phyloP scores from a whole-genome alignment of 2,329 filamentous ascomycete species.

The Ophiostoma fasciatum region DNA sequence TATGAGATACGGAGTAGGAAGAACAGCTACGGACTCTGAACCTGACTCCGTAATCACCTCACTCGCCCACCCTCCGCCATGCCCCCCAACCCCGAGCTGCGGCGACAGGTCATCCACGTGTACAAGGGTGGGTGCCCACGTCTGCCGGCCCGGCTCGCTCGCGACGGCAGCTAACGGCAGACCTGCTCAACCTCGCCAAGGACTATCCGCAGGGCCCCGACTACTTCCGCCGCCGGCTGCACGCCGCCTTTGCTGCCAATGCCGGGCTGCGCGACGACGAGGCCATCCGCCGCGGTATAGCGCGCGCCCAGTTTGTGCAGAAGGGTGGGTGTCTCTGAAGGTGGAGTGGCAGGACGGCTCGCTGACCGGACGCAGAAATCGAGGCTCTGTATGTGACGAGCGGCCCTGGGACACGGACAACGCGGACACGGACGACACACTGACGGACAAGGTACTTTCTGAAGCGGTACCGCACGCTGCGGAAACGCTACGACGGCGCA shows the following conservation, averaged over 20 bases:
- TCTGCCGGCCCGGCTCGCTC: background rate
- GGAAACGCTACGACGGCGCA: constrained; percentile 56
- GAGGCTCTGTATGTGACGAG: constrained; percentile 85
- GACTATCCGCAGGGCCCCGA: constrained; percentile 73
- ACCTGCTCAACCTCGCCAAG: constrained; percentile 69
- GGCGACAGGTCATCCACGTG: constrained; percentile 65
- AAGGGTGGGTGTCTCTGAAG: constrained; percentile 46
- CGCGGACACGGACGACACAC: too few species aligned
- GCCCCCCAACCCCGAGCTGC: constrained; percentile 40
- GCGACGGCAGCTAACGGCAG: constrained; percentile 26
- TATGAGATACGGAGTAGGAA: too few species aligned
- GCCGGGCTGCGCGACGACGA: constrained; percentile 53
- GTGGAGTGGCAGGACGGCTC: too few species aligned
- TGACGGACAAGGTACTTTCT: constrained; percentile 59
- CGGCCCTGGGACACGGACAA: too few species aligned
- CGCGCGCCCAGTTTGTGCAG: constrained; percentile 73
- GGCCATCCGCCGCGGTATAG: constrained; percentile 61
- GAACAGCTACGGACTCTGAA: too few species aligned
- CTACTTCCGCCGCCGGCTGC: constrained; percentile 69
- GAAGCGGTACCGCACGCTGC: constrained; percentile 75
- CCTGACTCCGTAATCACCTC: too few species aligned
- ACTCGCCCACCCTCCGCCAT: too few species aligned
- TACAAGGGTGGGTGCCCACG: constrained; percentile 57
- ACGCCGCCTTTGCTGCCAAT: constrained; percentile 73
- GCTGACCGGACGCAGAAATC: too few species aligned